Percentiles rank a stretch among this genome's conserved stretches.
Evolutionary conservation across 2,329 filamentous ascomycete species (phyloP).

Genomic region (Xylaria arbuscula): DNA sequence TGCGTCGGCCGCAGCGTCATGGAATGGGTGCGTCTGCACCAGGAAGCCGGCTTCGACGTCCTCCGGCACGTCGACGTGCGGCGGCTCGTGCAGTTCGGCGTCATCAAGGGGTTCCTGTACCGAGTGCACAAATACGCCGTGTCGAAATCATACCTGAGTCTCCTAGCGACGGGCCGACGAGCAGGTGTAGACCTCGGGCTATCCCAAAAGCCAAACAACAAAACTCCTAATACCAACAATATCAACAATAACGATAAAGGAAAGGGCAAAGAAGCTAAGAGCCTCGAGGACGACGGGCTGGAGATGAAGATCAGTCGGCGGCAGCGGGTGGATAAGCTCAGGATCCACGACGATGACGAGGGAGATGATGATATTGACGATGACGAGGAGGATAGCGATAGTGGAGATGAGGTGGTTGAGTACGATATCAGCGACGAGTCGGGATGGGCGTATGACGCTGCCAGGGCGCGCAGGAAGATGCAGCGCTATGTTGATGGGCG

Average conservation of each 20-base stretch:
- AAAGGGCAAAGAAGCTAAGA: slow-evolving; percentile 8
- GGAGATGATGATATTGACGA: not conserved
- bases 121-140: slow-evolving; percentile 92
- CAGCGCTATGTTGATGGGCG: slow-evolving; percentile 78
- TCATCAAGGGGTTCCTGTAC: slow-evolving; percentile 95
- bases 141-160: slow-evolving; percentile 69
- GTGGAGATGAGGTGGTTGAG: slow-evolving; percentile 8
- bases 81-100: slow-evolving; percentile 91
- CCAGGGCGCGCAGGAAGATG: slow-evolving; percentile 55
- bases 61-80: slow-evolving; percentile 85
- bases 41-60: slow-evolving; percentile 71
- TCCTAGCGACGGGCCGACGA: slow-evolving; percentile 64
- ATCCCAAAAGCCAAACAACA: slow-evolving; percentile 9
- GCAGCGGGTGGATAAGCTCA: slow-evolving; percentile 8
- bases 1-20: slow-evolving; percentile 84
- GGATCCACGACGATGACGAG: slow-evolving; percentile 1
- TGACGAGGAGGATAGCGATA: slow-evolving; percentile 10
- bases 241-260: not conserved
- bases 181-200: slow-evolving; percentile 46
- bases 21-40: slow-evolving; percentile 85
- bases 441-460: slow-evolving; percentile 39
- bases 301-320: slow-evolving; percentile 34
- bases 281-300: slow-evolving; percentile 27
- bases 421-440: not conserved
- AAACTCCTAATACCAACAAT: not conserved